Percentiles rank a stretch among this genome's conserved stretches.
phyloP scores from a whole-genome alignment of 1,139 yeast species.

The Kodamaea fungicola region DNA sequence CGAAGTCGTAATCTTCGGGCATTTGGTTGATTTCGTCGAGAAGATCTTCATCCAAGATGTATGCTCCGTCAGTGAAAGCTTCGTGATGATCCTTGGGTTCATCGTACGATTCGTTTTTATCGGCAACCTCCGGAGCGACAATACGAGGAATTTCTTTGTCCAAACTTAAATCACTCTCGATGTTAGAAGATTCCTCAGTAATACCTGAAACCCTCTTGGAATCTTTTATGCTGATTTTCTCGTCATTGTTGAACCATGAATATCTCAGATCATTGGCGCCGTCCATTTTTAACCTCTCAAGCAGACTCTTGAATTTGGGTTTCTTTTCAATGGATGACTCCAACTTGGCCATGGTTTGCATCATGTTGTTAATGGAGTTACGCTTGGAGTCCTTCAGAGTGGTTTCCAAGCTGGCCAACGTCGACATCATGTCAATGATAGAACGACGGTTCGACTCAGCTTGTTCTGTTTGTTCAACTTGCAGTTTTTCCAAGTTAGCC shows the following conservation, averaged over 20 bases:
- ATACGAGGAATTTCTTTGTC: not conserved
- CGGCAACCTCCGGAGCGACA: conserved; percentile 1
- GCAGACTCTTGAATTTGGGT: conserved; percentile 1
- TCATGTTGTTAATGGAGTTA: conserved; percentile 14
- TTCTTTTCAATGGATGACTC: conserved; percentile 8
- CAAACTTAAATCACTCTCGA: not conserved
- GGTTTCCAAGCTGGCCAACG: conserved; percentile 10
- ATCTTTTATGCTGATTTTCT: conserved; percentile 16
- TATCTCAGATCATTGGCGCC: conserved; percentile 17
- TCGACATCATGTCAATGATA: conserved; percentile 24
- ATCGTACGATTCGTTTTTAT: conserved; percentile 1
- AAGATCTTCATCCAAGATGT: conserved; percentile 30
- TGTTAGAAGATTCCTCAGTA: not conserved
- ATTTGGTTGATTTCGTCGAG: conserved; percentile 54
- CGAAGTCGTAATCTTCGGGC: conserved; percentile 60
- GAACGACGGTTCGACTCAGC: conserved; percentile 20
- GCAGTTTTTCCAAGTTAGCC: conserved; percentile 14
- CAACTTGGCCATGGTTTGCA: conserved; percentile 14
- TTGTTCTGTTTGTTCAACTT: conserved; percentile 10
- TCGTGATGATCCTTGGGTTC: conserved; percentile 11
- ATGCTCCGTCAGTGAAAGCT: conserved; percentile 8
- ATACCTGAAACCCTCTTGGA: not conserved
- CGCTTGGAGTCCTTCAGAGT: conserved; percentile 9
- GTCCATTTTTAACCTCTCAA: conserved; percentile 3
- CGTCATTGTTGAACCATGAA: conserved; percentile 39